These are phyloP conservation scores for Neltuma alba DNA, from an alignment of 306 rosid species.

Conservation along the genomic window DNA sequence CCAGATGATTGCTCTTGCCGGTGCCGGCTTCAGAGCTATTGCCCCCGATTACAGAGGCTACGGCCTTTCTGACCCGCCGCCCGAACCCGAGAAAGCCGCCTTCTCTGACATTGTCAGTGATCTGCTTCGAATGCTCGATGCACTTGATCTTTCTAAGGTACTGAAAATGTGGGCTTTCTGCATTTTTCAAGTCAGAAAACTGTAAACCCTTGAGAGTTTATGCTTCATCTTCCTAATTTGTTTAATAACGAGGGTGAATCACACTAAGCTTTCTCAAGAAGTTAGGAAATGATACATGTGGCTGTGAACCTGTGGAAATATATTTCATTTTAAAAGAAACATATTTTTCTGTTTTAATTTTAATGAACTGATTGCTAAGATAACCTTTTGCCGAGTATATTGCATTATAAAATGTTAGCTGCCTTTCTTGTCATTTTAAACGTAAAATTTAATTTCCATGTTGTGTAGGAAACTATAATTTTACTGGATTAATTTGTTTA, in stretches of 20 bases:
- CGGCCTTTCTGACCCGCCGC: slow-evolving; percentile 60
- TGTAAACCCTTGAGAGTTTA: neutral
- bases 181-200: neutral
- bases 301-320: neutral
- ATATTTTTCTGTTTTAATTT: neutral
- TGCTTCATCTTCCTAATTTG: neutral
- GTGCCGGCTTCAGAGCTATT: slow-evolving; percentile 55
- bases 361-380: neutral
- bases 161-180: neutral
- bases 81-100: slow-evolving; percentile 47
- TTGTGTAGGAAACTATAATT: neutral
- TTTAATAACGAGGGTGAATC: neutral
- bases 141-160: slow-evolving; percentile 52
- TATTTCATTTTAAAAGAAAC: too few relatives aligned
- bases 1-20: slow-evolving; percentile 59
- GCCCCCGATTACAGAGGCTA: slow-evolving; percentile 58
- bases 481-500: neutral
- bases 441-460: neutral
- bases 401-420: neutral
- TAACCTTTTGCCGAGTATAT: neutral
- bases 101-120: slow-evolving; percentile 37
- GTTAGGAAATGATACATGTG: neutral
- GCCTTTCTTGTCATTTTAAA: neutral
- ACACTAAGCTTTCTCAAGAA: neutral
- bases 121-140: slow-evolving; percentile 44